Evolutionary conservation across 2,329 filamentous ascomycete species (phyloP).

Genomic region (Aspergillus transmontanensis): DNA sequence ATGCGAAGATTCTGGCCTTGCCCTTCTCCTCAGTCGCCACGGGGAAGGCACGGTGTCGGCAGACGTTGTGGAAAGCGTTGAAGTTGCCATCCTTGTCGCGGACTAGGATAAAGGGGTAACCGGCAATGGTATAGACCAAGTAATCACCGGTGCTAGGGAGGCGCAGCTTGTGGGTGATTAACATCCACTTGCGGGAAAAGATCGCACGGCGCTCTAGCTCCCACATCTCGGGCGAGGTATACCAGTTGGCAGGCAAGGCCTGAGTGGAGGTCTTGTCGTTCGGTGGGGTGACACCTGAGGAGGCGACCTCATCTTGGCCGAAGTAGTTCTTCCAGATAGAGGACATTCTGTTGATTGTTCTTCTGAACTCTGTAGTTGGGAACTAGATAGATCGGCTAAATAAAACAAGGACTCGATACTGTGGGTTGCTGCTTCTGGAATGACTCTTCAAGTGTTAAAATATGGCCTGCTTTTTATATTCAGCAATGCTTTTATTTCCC

Average conservation of each 20-base stretch:
- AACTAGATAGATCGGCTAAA: not conserved
- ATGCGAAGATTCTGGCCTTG: conserved; percentile 54
- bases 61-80: conserved; percentile 64
- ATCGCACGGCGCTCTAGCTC: conserved; percentile 60
- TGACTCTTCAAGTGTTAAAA: not conserved
- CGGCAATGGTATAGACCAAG: conserved; percentile 58
- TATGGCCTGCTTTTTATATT: not conserved
- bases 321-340: conserved; percentile 38
- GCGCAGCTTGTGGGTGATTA: conserved; percentile 46
- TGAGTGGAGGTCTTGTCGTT: conserved; percentile 14
- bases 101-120: conserved; percentile 58
- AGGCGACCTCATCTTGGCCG: conserved; percentile 33
- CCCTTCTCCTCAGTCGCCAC: conserved; percentile 55
- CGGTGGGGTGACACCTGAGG: conserved; percentile 5
- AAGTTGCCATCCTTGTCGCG: conserved; percentile 55
- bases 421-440: not conserved
- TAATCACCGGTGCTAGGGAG: conserved; percentile 59
- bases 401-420: not conserved
- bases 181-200: conserved; percentile 57
- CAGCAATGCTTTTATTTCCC: not conserved
- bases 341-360: not conserved
- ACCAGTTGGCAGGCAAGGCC: conserved; percentile 57
- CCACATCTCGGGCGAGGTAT: conserved; percentile 48
- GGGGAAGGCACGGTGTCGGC: conserved; percentile 61
- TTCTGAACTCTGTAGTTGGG: not conserved